Evolutionary conservation across 1,284 basidiomycete genomes (phyloP).

Genomic region (Calocybe gambosa): DNA sequence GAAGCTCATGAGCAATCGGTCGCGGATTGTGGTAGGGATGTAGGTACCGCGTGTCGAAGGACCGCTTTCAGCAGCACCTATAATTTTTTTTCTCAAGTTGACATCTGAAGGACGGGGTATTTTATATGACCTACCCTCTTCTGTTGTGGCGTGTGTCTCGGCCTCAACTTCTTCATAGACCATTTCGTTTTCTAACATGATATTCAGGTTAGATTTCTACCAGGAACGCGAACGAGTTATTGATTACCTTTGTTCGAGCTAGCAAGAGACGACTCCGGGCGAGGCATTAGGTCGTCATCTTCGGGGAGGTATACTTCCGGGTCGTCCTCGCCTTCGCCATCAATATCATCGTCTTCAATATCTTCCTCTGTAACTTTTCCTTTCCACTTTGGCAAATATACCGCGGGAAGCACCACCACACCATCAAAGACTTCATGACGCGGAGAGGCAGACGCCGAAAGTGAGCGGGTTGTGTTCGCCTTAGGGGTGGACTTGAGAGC

Average conservation of each 20-base stretch:
- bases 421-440: slow-evolving; percentile 18
- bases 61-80: slow-evolving; percentile 4
- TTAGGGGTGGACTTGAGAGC: neutral
- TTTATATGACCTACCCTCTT: neutral
- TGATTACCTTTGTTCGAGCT: slow-evolving; percentile 18
- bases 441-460: slow-evolving; percentile 3
- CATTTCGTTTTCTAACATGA: slow-evolving; percentile 16
- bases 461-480: neutral
- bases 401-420: slow-evolving; percentile 9
- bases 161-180: slow-evolving; percentile 4
- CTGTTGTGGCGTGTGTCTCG: slow-evolving; percentile 1
- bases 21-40: slow-evolving; percentile 15
- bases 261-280: slow-evolving; percentile 16
- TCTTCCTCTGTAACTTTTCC: slow-evolving; percentile 3
- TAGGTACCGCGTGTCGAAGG: slow-evolving; percentile 13
- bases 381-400: slow-evolving; percentile 9
- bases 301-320: slow-evolving; percentile 7
- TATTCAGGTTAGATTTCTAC: neutral
- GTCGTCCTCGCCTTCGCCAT: no score
- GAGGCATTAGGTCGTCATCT: neutral
- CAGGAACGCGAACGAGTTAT: neutral
- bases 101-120: neutral
- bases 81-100: neutral
- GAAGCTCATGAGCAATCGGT: slow-evolving; percentile 20
- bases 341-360: slow-evolving; percentile 7